Conservation (phyloP, 139 green algal species). For the Cymbomonas tetramitiformis region DNA sequence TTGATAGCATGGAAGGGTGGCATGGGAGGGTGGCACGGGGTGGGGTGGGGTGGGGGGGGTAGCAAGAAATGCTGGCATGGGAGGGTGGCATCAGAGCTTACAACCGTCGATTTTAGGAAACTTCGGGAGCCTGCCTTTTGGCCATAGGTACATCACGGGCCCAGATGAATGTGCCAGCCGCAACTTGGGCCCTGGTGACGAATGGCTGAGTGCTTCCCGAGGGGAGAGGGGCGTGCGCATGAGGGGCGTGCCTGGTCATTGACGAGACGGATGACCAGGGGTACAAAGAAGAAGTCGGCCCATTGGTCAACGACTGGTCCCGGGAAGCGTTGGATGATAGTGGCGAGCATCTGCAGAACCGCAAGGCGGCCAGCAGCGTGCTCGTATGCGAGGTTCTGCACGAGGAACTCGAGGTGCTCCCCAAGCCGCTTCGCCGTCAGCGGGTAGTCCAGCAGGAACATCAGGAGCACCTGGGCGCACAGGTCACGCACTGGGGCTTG, state of each 20-base stretch:
- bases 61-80: too few species aligned
- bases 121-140: too few species aligned
- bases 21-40: too few species aligned
- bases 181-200: too few species aligned
- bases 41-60: too few species aligned
- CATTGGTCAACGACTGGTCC: slow-evolving; percentile 39
- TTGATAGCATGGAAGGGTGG: too few species aligned
- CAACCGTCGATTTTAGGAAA: too few species aligned
- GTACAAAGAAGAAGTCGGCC: slow-evolving; percentile 53
- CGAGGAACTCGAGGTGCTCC: slow-evolving; percentile 56
- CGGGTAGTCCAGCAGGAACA: slow-evolving; percentile 87
- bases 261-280: slow-evolving; percentile 62
- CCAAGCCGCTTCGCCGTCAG: slow-evolving; percentile 49
- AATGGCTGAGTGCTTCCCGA: too few species aligned
- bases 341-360: slow-evolving; percentile 53
- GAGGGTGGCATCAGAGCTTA: too few species aligned
- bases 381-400: slow-evolving; percentile 45
- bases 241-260: slow-evolving; percentile 58
- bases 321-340: slow-evolving; percentile 71
- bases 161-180: too few species aligned
- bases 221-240: too few species aligned
- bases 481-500: slow-evolving; percentile 33
- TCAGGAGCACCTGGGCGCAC: slow-evolving; percentile 50
- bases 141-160: too few species aligned
- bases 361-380: slow-evolving; percentile 28